These are phyloP conservation scores for Neurospora discreta DNA, from an alignment of 495 filamentous ascomycete species.

Conservation along the genomic window DNA sequence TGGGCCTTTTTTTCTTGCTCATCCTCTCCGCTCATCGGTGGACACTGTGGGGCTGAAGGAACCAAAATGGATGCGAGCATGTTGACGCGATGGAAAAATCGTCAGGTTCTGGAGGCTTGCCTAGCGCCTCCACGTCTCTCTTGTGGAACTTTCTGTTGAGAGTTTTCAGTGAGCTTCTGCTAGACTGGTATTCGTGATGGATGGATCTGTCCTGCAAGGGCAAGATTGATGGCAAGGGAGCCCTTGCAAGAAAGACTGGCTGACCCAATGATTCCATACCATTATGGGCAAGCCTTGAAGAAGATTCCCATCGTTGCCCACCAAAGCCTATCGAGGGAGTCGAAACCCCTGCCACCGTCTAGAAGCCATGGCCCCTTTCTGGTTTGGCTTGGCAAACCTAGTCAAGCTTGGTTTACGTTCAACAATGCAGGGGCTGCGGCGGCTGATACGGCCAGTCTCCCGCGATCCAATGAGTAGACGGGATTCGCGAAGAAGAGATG, in stretches of 20 bases:
- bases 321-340: neutral
- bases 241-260: neutral
- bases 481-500: neutral
- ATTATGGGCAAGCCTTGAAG: neutral
- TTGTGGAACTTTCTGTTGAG: neutral
- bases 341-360: neutral
- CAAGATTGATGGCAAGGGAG: neutral
- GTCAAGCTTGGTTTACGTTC: neutral
- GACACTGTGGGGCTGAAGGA: neutral
- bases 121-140: neutral
- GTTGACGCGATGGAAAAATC: neutral
- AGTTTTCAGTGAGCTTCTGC: neutral
- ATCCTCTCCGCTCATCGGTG: neutral
- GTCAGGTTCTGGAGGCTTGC: neutral
- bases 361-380: neutral
- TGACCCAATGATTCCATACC: neutral
- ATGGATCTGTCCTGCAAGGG: neutral
- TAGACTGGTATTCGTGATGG: neutral
- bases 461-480: slow-evolving; percentile 1
- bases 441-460: neutral
- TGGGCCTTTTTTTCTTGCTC: neutral
- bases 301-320: neutral
- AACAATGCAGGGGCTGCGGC: neutral
- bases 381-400: neutral
- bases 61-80: neutral